Evolutionary conservation across 345 rosid genomes (phyloP), one percentile per base, ranked within the genome.

Genomic region (Eucalyptus curtisii): DNA sequence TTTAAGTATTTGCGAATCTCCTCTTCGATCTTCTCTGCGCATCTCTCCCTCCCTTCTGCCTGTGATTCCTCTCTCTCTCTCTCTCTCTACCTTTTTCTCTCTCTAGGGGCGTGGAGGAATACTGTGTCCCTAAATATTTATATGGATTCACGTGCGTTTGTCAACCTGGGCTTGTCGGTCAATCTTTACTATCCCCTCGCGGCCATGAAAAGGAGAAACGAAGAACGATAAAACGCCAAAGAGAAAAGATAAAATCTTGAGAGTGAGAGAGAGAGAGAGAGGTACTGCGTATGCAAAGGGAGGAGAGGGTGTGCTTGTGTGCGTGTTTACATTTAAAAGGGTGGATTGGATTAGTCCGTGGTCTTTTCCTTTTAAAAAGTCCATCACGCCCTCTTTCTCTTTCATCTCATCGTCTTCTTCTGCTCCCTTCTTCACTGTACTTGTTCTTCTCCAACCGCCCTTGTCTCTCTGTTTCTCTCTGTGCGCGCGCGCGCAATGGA

Each of bases 91-190:
- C 64, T 16, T 15, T 20, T 79, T 44, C 37, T 52, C 66, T 50
- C 86, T 80, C 49, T 30, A 91, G 90, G 95, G 91, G 89, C 89
- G 92, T 88, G 90, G 89, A 90, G 85, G 82, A 76, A 40, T 11
- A 40, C 82, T 40, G 82, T 11, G 82, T 40, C 47, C 47, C 88
- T 90, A 90, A 86, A 92, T 92, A 94, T 95, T 92, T 88, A 92
- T 93, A 93, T 91, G 89, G 88, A 93, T 93, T 97, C 98, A 95
- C 98, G 97, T 95, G 99, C 93, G 92, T 90, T 92, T 91, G 95
- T 93, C 92, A 93, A 93, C 92, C 91, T 86, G 86, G 91, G 85
- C 87, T 89, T 93, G 96, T 96, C 96, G 96, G 97, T 94, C 95
- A 94, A 94, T 95, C 91, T 91, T 90, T 89, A 89, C 87, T 88